Evolutionary conservation across 352 stramenopile species (phyloP).

Genomic region (Globisporangium apiculatum): DNA sequence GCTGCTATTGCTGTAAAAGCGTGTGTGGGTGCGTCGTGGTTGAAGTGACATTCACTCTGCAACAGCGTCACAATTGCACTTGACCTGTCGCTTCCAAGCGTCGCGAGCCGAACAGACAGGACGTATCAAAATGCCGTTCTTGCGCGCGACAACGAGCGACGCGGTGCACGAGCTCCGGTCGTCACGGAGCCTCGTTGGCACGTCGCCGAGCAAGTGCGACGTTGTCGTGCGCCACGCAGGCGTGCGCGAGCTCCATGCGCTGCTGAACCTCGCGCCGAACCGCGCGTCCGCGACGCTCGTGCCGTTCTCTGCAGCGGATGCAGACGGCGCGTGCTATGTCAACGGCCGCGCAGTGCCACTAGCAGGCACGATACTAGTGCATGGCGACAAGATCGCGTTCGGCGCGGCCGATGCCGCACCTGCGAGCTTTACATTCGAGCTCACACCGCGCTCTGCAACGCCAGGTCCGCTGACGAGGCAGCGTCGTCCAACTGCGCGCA

Average conservation of each 20-base stretch:
- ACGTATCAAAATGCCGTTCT: conserved; percentile 30
- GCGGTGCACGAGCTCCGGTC: conserved; percentile 35
- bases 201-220: conserved; percentile 37
- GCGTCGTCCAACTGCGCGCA: background rate
- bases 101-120: no score
- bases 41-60: no score
- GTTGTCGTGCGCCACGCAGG: conserved; percentile 33
- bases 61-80: no score
- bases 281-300: conserved; percentile 36
- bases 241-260: conserved; percentile 48
- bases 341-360: conserved; percentile 33
- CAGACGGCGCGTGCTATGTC: conserved; percentile 39
- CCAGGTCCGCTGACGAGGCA: background rate
- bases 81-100: no score
- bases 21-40: no score
- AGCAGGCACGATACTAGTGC: conserved; percentile 36
- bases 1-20: no score
- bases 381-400: conserved; percentile 59
- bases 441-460: conserved; percentile 12
- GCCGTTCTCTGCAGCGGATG: conserved; percentile 29
- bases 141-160: conserved; percentile 11
- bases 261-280: conserved; percentile 36
- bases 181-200: conserved; percentile 57
- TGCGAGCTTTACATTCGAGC: conserved; percentile 49
- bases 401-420: conserved; percentile 12